Conservation (phyloP, 352 stramenopile species). For the Elongisporangium undulatum region DNA sequence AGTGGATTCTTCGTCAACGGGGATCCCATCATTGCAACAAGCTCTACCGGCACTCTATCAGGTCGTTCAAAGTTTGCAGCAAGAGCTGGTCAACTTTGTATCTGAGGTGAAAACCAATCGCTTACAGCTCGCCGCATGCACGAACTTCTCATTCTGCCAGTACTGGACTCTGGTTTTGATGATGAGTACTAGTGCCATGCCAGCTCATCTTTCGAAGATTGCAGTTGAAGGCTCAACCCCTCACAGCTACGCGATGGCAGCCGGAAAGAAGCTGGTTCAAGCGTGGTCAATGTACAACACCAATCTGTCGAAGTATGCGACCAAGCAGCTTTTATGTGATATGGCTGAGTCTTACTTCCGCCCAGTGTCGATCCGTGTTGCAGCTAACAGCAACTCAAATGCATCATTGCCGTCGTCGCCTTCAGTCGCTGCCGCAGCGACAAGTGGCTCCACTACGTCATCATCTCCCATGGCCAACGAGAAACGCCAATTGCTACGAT, state of each 20-base stretch:
- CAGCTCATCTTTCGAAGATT: conserved; percentile 53
- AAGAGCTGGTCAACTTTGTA: conserved; percentile 50
- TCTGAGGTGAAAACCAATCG: conserved; percentile 66
- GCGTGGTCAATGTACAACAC: conserved; percentile 52
- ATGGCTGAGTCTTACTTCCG: conserved; percentile 58
- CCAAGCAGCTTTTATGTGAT: conserved; percentile 58
- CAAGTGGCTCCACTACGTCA: conserved; percentile 9
- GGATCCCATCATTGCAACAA: conserved; percentile 45
- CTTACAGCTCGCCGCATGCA: conserved; percentile 29
- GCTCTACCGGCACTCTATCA: conserved; percentile 63
- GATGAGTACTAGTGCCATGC: conserved; percentile 44
- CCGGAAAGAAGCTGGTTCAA: conserved; percentile 45
- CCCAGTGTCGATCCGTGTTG: conserved; percentile 24
- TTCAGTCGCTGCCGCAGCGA: conserved; percentile 1
- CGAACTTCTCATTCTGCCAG: conserved; percentile 59
- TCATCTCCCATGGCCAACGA: conserved; percentile 21
- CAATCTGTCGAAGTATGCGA: conserved; percentile 42
- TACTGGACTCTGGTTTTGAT: conserved; percentile 68
- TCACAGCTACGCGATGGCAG: conserved; percentile 12
- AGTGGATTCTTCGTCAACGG: conserved; percentile 9
- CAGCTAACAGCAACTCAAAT: conserved; percentile 11
- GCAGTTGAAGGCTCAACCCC: conserved; percentile 27
- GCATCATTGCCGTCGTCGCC: not conserved
- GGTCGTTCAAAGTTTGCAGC: conserved; percentile 43
- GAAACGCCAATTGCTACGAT: conserved; percentile 53